Conservation (phyloP, 2,329 filamentous ascomycete species). For the Exophiala mesophila region DNA sequence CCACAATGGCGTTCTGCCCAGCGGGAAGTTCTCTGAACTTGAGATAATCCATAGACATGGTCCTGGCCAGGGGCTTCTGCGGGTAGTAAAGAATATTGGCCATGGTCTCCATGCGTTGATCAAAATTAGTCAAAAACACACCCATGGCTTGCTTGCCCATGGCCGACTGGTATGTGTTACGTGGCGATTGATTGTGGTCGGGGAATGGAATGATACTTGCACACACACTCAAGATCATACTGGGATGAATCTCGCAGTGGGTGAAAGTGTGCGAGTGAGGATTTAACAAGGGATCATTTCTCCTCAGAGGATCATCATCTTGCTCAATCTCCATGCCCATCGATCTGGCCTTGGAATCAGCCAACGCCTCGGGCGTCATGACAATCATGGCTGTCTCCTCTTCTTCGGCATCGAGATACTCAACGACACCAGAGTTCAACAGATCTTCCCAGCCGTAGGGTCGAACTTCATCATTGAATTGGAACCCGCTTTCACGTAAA, state of each 20-base stretch:
- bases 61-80: constrained; percentile 93
- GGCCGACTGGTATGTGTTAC: constrained; percentile 98
- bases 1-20: constrained; percentile 96
- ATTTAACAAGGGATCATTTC: constrained; percentile 84
- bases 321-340: constrained; percentile 61
- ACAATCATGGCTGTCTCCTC: constrained; percentile 99
- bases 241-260: constrained; percentile 98
- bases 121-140: constrained; percentile 95
- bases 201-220: constrained; percentile 99
- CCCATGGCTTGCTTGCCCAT: constrained; percentile 99
- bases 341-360: constrained; percentile 67
- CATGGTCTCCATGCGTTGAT: constrained; percentile 98
- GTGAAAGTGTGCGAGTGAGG: constrained; percentile 88
- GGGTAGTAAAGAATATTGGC: constrained; percentile 98
- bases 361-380: constrained; percentile 95
- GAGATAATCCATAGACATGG: constrained; percentile 95
- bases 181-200: constrained; percentile 93
- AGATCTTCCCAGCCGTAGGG: constrained; percentile 87
- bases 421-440: constrained; percentile 77
- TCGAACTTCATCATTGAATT: constrained; percentile 38
- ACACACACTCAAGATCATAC: constrained; percentile 97
- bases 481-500: constrained; percentile 53
- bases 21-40: constrained; percentile 97
- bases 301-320: constrained; percentile 69
- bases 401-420: constrained; percentile 96